Evolutionary conservation across 2,329 filamentous ascomycete genomes (phyloP).

Genomic region (Aspergillus neoniger): DNA sequence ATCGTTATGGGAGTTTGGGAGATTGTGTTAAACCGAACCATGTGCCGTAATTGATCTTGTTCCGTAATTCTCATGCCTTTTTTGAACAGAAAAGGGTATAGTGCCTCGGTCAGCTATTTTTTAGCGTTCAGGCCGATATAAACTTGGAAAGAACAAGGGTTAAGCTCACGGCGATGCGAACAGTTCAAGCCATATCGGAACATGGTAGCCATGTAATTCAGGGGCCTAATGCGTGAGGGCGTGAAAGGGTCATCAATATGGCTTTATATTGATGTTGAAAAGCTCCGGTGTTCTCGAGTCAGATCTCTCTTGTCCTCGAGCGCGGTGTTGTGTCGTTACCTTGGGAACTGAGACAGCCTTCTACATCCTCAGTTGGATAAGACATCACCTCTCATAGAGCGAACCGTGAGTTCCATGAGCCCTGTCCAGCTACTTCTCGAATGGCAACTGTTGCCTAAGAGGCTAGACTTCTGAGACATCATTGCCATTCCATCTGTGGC

Average conservation of each 20-base stretch:
- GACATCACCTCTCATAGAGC: not conserved
- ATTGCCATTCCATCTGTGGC: not conserved
- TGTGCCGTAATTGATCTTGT: not conserved
- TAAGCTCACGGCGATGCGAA: constrained; percentile 7
- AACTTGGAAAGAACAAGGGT: constrained; percentile 12
- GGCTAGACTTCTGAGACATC: constrained; percentile 10
- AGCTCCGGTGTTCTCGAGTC: not conserved
- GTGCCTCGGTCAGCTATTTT: constrained; percentile 10
- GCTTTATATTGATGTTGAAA: not conserved
- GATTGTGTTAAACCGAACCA: constrained; percentile 9
- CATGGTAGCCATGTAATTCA: constrained; percentile 4
- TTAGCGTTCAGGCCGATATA: constrained; percentile 14
- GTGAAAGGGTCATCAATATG: constrained; percentile 14
- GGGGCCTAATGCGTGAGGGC: constrained; percentile 6
- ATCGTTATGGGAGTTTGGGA: constrained; percentile 6
- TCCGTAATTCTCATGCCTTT: constrained; percentile 16
- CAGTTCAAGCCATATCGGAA: constrained; percentile 14
- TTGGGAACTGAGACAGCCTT: not conserved
- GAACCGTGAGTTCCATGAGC: constrained; percentile 3
- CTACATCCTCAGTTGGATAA: not conserved
- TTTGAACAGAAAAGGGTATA: constrained; percentile 9
- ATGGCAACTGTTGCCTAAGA: not conserved
- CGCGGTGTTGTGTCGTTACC: not conserved
- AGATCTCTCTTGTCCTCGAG: not conserved
- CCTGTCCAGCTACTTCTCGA: constrained; percentile 12